Percentiles rank a stretch among this genome's conserved stretches.
Conservation (phyloP, 306 rosid genomes). For the Trifolium subterraneum region DNA sequence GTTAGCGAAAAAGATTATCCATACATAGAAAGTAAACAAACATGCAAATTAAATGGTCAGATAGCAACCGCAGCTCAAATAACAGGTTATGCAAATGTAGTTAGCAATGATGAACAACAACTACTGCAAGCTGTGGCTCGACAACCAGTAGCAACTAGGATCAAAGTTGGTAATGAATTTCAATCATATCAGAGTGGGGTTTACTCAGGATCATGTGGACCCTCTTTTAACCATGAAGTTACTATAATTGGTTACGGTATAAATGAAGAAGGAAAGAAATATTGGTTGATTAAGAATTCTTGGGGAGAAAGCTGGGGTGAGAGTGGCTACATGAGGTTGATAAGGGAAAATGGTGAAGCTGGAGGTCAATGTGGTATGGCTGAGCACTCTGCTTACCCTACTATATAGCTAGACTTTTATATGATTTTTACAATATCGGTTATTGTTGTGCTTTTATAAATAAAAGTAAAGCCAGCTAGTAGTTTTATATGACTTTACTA, state of each 20-base stretch:
- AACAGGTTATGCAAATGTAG: background rate
- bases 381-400: background rate
- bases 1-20: slow-evolving; percentile 25
- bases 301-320: slow-evolving; percentile 31
- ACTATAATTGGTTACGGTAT: slow-evolving; percentile 18
- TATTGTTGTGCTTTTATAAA: background rate
- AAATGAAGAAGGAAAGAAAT: background rate
- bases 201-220: slow-evolving; percentile 30
- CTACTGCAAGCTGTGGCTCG: background rate
- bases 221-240: background rate
- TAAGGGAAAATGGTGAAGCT: background rate
- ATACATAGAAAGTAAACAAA: background rate
- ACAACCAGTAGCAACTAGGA: slow-evolving; percentile 20
- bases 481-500: too few species aligned
- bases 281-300: slow-evolving; percentile 37
- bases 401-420: background rate
- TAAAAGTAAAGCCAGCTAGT: too few species aligned
- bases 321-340: slow-evolving; percentile 21
- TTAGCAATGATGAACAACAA: background rate
- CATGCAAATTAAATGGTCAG: background rate
- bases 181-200: background rate
- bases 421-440: background rate
- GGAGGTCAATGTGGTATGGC: slow-evolving; percentile 19
- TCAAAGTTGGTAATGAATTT: background rate
- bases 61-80: slow-evolving; percentile 14